Evolutionary conservation across 192 early-diverging fungal species (phyloP), one percentile per base, ranked within the genome.

Genomic region (Backusella morwellensis): DNA sequence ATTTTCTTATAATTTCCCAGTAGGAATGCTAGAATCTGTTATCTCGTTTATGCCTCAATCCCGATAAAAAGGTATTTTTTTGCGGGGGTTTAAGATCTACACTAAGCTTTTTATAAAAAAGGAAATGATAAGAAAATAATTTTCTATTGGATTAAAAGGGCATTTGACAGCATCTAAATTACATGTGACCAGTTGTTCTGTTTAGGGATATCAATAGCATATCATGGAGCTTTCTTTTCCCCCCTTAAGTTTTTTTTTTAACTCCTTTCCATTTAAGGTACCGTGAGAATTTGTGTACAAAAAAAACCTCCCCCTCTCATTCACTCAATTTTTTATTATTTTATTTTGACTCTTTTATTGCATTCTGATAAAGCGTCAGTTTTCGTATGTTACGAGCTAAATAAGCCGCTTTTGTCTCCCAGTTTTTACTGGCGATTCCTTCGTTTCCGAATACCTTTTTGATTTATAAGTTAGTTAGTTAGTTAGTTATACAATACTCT

Each of bases 161-260:
- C 35, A 42, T 75, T 75, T 75, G 74, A 75, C 74, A 75, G 74
- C 50, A 59, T 59, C 32, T 26, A 50, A 50, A 50, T 50, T 35
- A 14, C 35, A 67, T 68, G 66, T 68, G 59, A 75, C 44, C 17
- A 35, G 29, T 7, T 35, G 17, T 68, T 32, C 35, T n/a, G 32
- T 68, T 34, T n/a, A 68, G 1, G 29, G 34, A n/a, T 32, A 68
- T 19, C 29, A 35, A 68, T 8, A 35, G 6, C 23, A 68, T 26
- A 32, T 19, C 29, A 2, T 34, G 23, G 7, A 26, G 34, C 29
- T 15, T 26, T 36, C 35, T 36, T 35, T 36, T 17, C 15, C 26
- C 26, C 29, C 66, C 29, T 68, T 19, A 32, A 68, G 12, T 68
- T 32, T 50, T 50, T 50, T 26, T 21, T 50, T 50, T 29, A 23